Base-by-base conservation (phyloP, 2,329 filamentous ascomycete genomes). In the Curvularia spicifera region DNA sequence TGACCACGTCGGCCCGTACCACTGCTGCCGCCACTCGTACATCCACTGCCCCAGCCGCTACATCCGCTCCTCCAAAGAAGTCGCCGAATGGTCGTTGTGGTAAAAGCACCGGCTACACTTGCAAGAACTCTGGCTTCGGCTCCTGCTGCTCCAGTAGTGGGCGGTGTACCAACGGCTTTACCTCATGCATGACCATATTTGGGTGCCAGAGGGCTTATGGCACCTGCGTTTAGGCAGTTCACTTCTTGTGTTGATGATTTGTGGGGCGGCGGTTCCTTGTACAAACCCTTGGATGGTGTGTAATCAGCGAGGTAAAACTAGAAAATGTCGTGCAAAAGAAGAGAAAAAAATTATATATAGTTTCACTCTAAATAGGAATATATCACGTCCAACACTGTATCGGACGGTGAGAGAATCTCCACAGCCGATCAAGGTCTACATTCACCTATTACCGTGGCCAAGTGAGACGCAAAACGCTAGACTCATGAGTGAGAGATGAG, bases 201-300 rank as follows among this genome's bases (percentile, higher is more conserved):
- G 55, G 55, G 20, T 57, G 55, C 28, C 55, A 57, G 55, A 22
- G 24, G 6, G 35, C 26, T 12, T 57, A 44, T 10, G 55, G 55
- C 18, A 33, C 24, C n/a, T 57, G 55, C 31, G 8, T n/a, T 20
- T 49, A 43, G 12, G 40, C 29, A 29, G 9, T 7, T 4, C 20
- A 18, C 22, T 18, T 49, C 18, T 35, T 39, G 22, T 48, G 45
- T 28, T 37, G 2, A 39, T 24, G 37, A 12, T 35, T 33, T 49
- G 22, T 49, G 12, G 13, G 7, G 26, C 28, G 28, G 15, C 15
- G n/a, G 7, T 29, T 29, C 26, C n/a, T 31, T 29, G 7, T 10
- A 29, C 20, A 20, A 12, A 46, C 31, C 26, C 43, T 46, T 13
- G 26, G 10, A 31, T 31, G 2, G 9, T 31, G 26, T 46, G 13